Percentiles rank a stretch among this genome's conserved stretches.
Conservation (phyloP, 1,284 basidiomycete species). For the Ceratobasidium sp. region DNA sequence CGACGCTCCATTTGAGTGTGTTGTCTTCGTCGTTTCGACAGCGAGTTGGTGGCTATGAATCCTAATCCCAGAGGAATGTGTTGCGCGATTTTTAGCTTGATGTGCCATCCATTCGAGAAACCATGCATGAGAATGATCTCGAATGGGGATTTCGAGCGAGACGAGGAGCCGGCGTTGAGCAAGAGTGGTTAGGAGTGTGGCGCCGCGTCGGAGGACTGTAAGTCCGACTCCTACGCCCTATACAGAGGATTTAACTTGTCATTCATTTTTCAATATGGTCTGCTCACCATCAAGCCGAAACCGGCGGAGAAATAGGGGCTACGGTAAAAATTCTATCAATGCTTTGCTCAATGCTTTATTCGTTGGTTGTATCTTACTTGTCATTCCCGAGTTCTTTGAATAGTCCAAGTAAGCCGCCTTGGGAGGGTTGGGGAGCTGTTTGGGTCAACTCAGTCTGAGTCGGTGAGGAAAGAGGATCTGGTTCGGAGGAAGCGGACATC, state of each 20-base stretch:
- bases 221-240: constrained; percentile 90
- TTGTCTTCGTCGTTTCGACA: constrained; percentile 92
- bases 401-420: constrained; percentile 5
- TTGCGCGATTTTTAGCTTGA: constrained; percentile 57
- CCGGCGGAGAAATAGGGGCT: constrained; percentile 97
- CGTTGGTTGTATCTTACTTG: constrained; percentile 6
- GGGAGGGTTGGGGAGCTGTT: neutral
- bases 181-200: constrained; percentile 77
- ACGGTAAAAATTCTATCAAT: constrained; percentile 20
- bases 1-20: constrained; percentile 89
- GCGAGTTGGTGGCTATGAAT: constrained; percentile 91
- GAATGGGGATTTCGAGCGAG: constrained; percentile 95
- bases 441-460: constrained; percentile 10
- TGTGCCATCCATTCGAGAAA: constrained; percentile 97
- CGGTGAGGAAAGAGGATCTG: neutral
- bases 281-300: constrained; percentile 92
- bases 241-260: neutral
- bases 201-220: constrained; percentile 78
- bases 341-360: neutral
- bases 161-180: constrained; percentile 93
- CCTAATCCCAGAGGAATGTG: constrained; percentile 64
- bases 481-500: neutral
- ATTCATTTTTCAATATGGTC: neutral
- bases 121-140: constrained; percentile 96
- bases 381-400: constrained; percentile 30